Percentiles rank a stretch among this genome's conserved stretches.
Evolutionary conservation across 2,329 filamentous ascomycete genomes (phyloP).

Genomic region (Fusarium foetens): DNA sequence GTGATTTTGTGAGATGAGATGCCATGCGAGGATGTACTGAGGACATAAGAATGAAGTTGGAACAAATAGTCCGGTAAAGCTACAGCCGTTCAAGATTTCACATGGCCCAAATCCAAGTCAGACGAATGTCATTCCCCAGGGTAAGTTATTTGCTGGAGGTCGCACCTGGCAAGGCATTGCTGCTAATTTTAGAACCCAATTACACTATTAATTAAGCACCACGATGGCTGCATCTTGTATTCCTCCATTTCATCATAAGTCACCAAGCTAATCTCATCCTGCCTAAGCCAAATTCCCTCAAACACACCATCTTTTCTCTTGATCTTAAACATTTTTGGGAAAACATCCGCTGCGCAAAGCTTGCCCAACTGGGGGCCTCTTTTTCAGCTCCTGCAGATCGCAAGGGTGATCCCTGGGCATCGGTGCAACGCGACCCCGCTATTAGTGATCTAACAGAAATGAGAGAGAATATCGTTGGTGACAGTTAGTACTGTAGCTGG

Average conservation of each 20-base stretch:
- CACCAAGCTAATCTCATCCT: not conserved
- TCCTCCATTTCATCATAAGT: no score
- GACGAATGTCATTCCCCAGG: not conserved
- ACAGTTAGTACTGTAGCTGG: not conserved
- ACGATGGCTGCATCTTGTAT: not conserved
- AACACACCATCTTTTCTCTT: not conserved
- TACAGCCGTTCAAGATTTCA: no score
- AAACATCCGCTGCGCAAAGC: slow-evolving; percentile 4
- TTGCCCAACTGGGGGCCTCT: slow-evolving; percentile 9
- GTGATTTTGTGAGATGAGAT: slow-evolving; percentile 4
- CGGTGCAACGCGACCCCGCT: not conserved
- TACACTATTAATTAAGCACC: not conserved
- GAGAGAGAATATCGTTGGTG: accelerated
- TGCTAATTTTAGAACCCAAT: not conserved
- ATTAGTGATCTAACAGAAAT: not conserved
- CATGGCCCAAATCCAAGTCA: not conserved
- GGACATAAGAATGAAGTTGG: not conserved
- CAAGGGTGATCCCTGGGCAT: slow-evolving; percentile 7
- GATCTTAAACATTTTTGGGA: not conserved
- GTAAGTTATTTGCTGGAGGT: not conserved
- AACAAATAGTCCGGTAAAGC: not conserved
- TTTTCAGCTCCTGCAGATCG: slow-evolving; percentile 32
- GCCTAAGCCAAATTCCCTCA: not conserved
- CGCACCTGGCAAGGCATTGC: accelerated
- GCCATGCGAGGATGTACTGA: no score